A percentile compares a stretch with the other conserved stretches of the same genome.
These are phyloP conservation scores for Cucurbita maxima DNA, from an alignment of 306 rosid genomes.

Conservation along the genomic window DNA sequence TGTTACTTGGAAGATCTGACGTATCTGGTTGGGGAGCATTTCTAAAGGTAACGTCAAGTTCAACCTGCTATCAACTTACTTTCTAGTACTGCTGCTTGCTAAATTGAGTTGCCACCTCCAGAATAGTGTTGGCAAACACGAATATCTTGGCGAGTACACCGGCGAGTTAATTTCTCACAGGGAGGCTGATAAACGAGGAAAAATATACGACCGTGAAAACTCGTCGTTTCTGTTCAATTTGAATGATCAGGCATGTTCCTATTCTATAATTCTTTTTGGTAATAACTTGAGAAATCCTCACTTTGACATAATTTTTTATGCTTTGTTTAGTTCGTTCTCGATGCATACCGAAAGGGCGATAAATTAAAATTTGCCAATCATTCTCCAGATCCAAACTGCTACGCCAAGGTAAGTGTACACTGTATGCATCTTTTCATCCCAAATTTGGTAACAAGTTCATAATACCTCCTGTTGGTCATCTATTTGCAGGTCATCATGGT, in stretches of 20 bases:
- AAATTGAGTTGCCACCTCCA: slow-evolving; percentile 28
- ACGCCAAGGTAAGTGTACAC: slow-evolving; percentile 71
- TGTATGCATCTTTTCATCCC: neutral
- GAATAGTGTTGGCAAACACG: slow-evolving; percentile 96
- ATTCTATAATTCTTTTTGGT: neutral
- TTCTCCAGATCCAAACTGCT: slow-evolving; percentile 96
- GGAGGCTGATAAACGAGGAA: slow-evolving; percentile 98
- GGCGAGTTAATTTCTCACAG: slow-evolving; percentile 94
- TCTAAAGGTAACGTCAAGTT: slow-evolving; percentile 46
- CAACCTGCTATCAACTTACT: slow-evolving; percentile 3
- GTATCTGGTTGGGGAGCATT: slow-evolving; percentile 99
- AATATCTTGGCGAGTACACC: slow-evolving; percentile 97
- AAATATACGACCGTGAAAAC: slow-evolving; percentile 96
- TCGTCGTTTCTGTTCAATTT: slow-evolving; percentile 96
- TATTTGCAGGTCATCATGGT: slow-evolving; percentile 86
- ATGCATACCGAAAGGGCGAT: slow-evolving; percentile 94
- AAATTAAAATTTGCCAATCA: slow-evolving; percentile 96
- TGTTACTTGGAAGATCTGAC: slow-evolving; percentile 92
- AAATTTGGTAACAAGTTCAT: neutral
- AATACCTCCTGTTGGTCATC: neutral
- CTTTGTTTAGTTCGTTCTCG: slow-evolving; percentile 79
- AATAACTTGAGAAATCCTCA: neutral
- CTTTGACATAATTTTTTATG: neutral
- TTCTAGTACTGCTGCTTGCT: slow-evolving; percentile 14
- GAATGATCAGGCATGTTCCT: slow-evolving; percentile 79